These are phyloP conservation scores for Fusarium albidum DNA, from an alignment of 2,329 filamentous ascomycete genomes.

Conservation along the genomic window DNA sequence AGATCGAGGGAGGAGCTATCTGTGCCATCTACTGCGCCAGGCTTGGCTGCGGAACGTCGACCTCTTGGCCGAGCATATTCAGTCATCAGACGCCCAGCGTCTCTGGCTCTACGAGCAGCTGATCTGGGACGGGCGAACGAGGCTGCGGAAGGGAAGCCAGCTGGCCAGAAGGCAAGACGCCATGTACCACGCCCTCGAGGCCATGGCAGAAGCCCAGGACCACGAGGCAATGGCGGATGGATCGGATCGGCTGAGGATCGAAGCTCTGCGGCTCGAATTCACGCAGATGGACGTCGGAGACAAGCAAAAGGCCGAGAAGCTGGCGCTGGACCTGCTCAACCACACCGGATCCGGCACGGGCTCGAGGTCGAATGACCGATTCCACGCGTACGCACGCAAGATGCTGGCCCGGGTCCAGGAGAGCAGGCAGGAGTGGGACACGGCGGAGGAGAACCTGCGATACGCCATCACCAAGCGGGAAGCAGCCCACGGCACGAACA, in stretches of 20 bases:
- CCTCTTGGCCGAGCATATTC: conserved; percentile 43
- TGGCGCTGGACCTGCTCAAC: conserved; percentile 42
- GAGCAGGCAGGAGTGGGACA: conserved; percentile 42
- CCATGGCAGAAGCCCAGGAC: conserved; percentile 30
- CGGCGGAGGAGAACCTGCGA: conserved; percentile 45
- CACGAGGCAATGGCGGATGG: conserved; percentile 17
- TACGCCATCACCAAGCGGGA: conserved; percentile 46
- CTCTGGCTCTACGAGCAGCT: conserved; percentile 51
- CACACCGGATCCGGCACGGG: conserved; percentile 35
- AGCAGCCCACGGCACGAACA: conserved; percentile 45
- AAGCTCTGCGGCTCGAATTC: conserved; percentile 47
- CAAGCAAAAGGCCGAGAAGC: conserved; percentile 41
- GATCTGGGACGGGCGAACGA: conserved; percentile 49
- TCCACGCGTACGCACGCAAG: conserved; percentile 50
- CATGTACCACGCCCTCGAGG: conserved; percentile 44
- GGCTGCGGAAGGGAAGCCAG: conserved; percentile 44
- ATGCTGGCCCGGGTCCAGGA: conserved; percentile 48
- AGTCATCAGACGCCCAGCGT: conserved; percentile 39
- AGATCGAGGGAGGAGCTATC: conserved; percentile 42
- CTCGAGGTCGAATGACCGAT: conserved; percentile 44
- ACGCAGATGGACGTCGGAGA: conserved; percentile 50
- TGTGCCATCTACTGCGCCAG: conserved; percentile 46
- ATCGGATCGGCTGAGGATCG: conserved; percentile 42
- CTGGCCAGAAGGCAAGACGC: conserved; percentile 38
- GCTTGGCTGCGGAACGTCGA: conserved; percentile 50